Evolutionary conservation across 495 filamentous ascomycete genomes (phyloP), one percentile per base, ranked within the genome.

Genomic region (Parmelia sp.): DNA sequence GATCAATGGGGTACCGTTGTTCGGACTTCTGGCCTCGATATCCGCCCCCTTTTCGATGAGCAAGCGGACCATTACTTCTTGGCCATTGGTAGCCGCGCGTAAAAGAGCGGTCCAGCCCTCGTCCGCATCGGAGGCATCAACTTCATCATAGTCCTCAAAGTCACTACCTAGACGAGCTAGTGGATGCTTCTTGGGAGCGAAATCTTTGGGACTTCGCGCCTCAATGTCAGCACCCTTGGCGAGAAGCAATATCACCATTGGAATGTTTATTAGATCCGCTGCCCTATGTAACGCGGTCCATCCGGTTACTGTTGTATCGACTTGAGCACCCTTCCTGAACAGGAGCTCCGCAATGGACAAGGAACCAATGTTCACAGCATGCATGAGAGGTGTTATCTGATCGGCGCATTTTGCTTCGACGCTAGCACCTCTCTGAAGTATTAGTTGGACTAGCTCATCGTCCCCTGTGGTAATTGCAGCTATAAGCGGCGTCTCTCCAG

Each of bases 231-330:
- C 69, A 59, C 53, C 53, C 31, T 58, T 55, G n/a, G 40, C 29
- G 12, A 71, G 59, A 4, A 71, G 58, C 5, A 63, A 33, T 14
- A 40, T 53, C 31, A 70, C 63, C 35, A 70, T 66, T 1, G 57
- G 33, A 25, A 62, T 19, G 31, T 71, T 62, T 21, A 60, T 59
- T 33, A 57, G 21, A 17, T 70, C 68, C 17, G 62, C 45, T 25
- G 69, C 69, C 68, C 61, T 63, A 33, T 70, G 65, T 15, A 71
- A 37, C 4, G 59, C 40, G 14, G 69, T 69, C 69, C 69, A 71
- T 17, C 62, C 65, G 11, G 64, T 49, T 8, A 60, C 66, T 35
- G 60, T 39, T 19, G 61, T 21, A 36, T 71, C 69, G 6, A 66
- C 66, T 37, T 67, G 23, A 2, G 73, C 73, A n/a, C 67, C 67